Base-by-base conservation (phyloP, 306 rosid genomes). In the Sindora glabra region DNA sequence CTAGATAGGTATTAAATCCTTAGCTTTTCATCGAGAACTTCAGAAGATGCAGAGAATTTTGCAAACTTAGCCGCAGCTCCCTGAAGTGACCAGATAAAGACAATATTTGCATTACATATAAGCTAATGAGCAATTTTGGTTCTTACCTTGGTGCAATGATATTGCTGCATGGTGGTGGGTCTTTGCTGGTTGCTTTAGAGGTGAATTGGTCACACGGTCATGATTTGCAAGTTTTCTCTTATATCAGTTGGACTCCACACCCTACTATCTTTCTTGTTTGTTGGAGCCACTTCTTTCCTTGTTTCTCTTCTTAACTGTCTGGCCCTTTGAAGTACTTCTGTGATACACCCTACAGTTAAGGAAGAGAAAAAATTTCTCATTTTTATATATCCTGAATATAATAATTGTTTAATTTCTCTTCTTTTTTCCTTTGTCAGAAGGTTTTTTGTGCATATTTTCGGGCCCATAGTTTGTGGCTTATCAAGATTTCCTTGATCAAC, bases 181-280 rank as follows among this genome's bases (percentile, higher is more conserved):
- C 74, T 80, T 76, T 72, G 68, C 85, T 77, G 81, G 87, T 78
- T 78, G 81, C 83, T 78, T 77, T 81, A 68, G 79, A 71, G 83
- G 69, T 77, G 64, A 51, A 68, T 76, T 74, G 65, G 78, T 59
- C 78, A 56, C 50, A 56, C 38, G 65, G 67, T 47, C 48, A 68
- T 77, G 5, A 14, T 34, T 30, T 24, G 10, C 33, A 4, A 2
- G 32, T 34, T 34, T 33, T 17, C n/a, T n/a, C 5, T 38, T 12
- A 38, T 4, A 29, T 2, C 5, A 6, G 8, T 21, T 45, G 15
- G 23, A 33, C 57, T 33, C 47, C 68, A 33, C n/a, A 48, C 6
- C 9, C 8, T 9, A 5, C 8, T 62, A 29, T 2, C 24, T 32
- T 53, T 53, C 4, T 53, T 17, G 41, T 37, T 30, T 37, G 36